These are phyloP conservation scores for Penicillium nucicola DNA, from an alignment of 495 filamentous ascomycete species.

Conservation along the genomic window DNA sequence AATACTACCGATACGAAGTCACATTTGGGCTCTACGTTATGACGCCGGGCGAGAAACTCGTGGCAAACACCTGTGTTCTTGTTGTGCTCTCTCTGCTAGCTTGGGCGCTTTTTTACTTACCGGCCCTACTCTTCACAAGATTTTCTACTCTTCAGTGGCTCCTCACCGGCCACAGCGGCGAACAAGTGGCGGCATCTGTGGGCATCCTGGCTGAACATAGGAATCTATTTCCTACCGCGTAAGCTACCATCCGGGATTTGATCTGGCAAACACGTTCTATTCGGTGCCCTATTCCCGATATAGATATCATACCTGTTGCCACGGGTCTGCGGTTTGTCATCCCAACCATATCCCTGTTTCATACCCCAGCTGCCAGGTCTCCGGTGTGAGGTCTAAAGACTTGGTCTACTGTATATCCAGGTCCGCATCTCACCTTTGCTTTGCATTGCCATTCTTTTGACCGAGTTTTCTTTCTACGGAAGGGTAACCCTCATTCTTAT, in stretches of 20 bases:
- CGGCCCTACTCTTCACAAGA: constrained; percentile 37
- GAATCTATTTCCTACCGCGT: constrained; percentile 12
- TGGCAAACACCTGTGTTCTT: constrained; percentile 55
- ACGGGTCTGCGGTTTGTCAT: background rate
- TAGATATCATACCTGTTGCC: background rate
- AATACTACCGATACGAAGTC: constrained; percentile 75
- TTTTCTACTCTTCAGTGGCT: constrained; percentile 36
- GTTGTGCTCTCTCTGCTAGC: constrained; percentile 31
- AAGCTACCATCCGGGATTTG: constrained; percentile 13
- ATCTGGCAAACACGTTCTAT: background rate
- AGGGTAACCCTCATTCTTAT: constrained; percentile 7
- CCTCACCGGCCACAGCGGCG: constrained; percentile 37
- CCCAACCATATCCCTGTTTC: background rate
- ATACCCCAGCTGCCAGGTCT: too few relatives aligned
- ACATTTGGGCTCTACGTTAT: constrained; percentile 73
- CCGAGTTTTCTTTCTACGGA: background rate
- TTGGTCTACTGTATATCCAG: constrained; percentile 1
- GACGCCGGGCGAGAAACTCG: constrained; percentile 66
- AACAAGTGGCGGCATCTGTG: constrained; percentile 28
- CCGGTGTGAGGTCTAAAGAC: too few relatives aligned
- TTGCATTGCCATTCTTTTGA: background rate
- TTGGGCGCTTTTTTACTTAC: constrained; percentile 43
- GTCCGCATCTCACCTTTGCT: background rate
- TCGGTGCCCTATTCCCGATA: background rate
- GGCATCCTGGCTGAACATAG: constrained; percentile 28